Evolutionary conservation across 164 flowering plant species (phyloP), one percentile per base, ranked within the genome.

Genomic region (Akebia trifoliata): DNA sequence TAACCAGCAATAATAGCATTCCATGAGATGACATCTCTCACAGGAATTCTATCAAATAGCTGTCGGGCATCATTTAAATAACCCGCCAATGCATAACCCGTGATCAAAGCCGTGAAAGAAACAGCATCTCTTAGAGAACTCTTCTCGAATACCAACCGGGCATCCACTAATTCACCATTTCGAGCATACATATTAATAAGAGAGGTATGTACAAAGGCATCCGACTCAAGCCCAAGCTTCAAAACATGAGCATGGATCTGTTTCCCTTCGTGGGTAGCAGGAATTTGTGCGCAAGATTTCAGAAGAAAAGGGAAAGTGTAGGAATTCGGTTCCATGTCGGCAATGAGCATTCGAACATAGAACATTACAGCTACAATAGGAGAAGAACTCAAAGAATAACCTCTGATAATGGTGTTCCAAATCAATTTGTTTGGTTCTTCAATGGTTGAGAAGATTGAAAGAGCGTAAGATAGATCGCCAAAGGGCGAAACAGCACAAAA

Each of bases 1-100:
- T 80, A 81, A 15, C 88, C 90, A 0, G 97, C 60, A 63, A 87
- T 83, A 74, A 90, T 83, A 6, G 90, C 90, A 70, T 87, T 90
- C 90, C 93, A 87, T 1, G 85, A 74, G 22, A 87, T 85, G 12
- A 72, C 79, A 72, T 90, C 89, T 64, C 75, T 80, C 3, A 60
- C 69, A 30, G 84, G 81, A 22, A 87, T 86, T 63, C 71, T 78
- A 67, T 81, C 87, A 52, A 90, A 90, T 20, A 90, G 57, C 24
- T 54, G 11, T 3, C 77, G 67, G 0, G 97, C 95, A n/a, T 80
- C 77, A 17, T 77, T 78, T 69, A 87, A 11, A 55, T 35, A 67
- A 4, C 95, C 91, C 56, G 31, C 35, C 0, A 69, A 63, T 0
- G 69, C 71, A 63, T 78, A 85, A 7, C 93, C 97, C 0, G 76